These are phyloP conservation scores for Colletotrichum endophyticum DNA, from an alignment of 2,329 filamentous ascomycete genomes.

Conservation along the genomic window DNA sequence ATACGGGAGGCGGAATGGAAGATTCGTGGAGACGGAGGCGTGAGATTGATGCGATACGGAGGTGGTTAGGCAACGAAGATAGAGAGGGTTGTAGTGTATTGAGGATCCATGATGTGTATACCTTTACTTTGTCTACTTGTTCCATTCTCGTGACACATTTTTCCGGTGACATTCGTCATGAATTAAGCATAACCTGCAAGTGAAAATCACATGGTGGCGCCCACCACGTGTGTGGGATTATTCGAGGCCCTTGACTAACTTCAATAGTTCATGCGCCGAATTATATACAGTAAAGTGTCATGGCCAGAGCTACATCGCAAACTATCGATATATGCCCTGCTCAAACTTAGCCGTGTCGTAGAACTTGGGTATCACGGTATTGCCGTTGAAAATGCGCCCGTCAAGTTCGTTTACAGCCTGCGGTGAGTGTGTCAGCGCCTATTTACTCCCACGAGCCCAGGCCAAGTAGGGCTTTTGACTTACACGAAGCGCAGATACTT, in stretches of 20 bases:
- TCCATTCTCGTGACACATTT: not conserved
- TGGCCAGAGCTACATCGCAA: not conserved
- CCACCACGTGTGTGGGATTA: not conserved
- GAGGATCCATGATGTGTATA: conserved; percentile 20
- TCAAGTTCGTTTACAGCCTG: conserved; percentile 90
- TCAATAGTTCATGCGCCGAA: not conserved
- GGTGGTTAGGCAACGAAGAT: conserved; percentile 14
- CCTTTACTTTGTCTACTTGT: not conserved
- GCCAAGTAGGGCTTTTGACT: conserved; percentile 40
- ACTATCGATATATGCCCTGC: conserved; percentile 58
- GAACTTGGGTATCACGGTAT: conserved; percentile 80
- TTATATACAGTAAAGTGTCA: not conserved
- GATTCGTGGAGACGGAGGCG: not conserved
- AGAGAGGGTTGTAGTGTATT: conserved; percentile 15
- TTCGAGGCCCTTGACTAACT: not conserved
- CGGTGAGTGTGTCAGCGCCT: not conserved
- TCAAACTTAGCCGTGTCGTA: conserved; percentile 87
- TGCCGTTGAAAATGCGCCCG: conserved; percentile 87
- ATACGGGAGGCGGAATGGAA: not conserved
- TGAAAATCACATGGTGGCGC: not conserved
- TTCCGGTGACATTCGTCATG: not conserved
- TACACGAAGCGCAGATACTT: conserved; percentile 83
- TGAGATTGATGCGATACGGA: not conserved
- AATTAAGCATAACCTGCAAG: not conserved
- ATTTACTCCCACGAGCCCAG: not conserved